Evolutionary conservation across 306 rosid genomes (phyloP).

Genomic region (Lathyrus aphaca): DNA sequence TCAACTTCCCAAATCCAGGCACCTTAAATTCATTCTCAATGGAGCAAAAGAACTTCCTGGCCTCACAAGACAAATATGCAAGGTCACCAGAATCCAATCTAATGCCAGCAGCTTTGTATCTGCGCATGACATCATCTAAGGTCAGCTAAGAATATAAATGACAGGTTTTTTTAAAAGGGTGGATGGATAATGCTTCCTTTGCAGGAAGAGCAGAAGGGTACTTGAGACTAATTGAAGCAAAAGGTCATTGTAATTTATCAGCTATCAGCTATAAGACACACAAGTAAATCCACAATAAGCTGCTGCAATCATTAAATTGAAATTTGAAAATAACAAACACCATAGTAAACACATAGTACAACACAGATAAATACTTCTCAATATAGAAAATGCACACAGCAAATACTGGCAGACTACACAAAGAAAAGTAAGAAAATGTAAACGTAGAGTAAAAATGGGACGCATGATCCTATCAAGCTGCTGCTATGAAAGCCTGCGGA

Average conservation of each 20-base stretch:
- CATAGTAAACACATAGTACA: conserved; percentile 4
- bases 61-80: conserved; percentile 85
- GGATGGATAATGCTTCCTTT: conserved; percentile 5
- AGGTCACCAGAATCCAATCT: conserved; percentile 99
- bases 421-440: conserved; percentile 21
- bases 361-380: conserved; percentile 26
- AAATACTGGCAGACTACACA: not conserved
- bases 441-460: not conserved
- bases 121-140: conserved; percentile 48
- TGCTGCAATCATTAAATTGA: conserved; percentile 16
- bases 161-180: conserved; percentile 28
- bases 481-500: not conserved
- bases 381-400: conserved; percentile 7
- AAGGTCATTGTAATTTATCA: conserved; percentile 23
- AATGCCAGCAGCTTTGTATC: conserved; percentile 87
- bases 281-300: conserved; percentile 13
- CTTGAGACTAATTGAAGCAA: conserved; percentile 30
- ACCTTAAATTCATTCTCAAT: conserved; percentile 83
- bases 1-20: conserved; percentile 68
- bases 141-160: conserved; percentile 34
- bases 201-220: not conserved
- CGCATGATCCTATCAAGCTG: not conserved
- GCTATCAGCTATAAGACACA: conserved; percentile 21
- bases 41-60: conserved; percentile 69
- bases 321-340: conserved; percentile 29